Conservation (phyloP, 805 yeast species). For the Sugiyamaella qingdaonensis region DNA sequence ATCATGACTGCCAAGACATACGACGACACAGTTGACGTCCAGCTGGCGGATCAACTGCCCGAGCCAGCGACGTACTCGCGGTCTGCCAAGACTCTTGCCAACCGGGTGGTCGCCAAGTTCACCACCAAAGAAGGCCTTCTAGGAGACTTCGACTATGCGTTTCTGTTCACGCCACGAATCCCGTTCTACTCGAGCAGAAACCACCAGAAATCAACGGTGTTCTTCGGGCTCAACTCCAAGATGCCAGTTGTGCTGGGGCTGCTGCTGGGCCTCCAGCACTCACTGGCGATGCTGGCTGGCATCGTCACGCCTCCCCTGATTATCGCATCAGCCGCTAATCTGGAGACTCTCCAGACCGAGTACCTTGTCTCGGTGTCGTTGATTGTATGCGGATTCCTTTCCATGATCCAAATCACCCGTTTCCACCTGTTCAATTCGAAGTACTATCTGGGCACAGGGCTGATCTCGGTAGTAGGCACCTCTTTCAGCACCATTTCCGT, state of each 20-base stretch:
- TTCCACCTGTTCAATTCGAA: slow-evolving; percentile 70
- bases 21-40: not conserved
- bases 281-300: slow-evolving; percentile 90
- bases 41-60: not conserved
- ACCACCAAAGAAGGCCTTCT: slow-evolving; percentile 75
- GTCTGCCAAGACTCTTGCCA: not conserved
- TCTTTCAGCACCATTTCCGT: slow-evolving; percentile 85
- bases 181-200: slow-evolving; percentile 50
- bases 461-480: slow-evolving; percentile 86
- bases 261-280: slow-evolving; percentile 79
- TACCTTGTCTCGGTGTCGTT: slow-evolving; percentile 69
- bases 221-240: slow-evolving; percentile 73
- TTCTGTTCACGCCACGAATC: slow-evolving; percentile 72
- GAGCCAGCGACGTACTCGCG: slow-evolving; percentile 1
- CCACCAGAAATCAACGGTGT: slow-evolving; percentile 38
- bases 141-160: slow-evolving; percentile 84
- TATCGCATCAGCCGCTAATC: slow-evolving; percentile 59
- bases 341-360: slow-evolving; percentile 47
- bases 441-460: slow-evolving; percentile 81
- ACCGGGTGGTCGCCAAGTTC: slow-evolving; percentile 28
- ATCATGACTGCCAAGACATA: not conserved
- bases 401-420: slow-evolving; percentile 73
- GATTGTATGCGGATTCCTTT: slow-evolving; percentile 66
- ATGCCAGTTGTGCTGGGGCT: slow-evolving; percentile 79
- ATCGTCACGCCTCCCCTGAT: slow-evolving; percentile 79